Base-by-base conservation (phyloP, 2,329 filamentous ascomycete genomes). In the Microdochium trichocladiopsis region DNA sequence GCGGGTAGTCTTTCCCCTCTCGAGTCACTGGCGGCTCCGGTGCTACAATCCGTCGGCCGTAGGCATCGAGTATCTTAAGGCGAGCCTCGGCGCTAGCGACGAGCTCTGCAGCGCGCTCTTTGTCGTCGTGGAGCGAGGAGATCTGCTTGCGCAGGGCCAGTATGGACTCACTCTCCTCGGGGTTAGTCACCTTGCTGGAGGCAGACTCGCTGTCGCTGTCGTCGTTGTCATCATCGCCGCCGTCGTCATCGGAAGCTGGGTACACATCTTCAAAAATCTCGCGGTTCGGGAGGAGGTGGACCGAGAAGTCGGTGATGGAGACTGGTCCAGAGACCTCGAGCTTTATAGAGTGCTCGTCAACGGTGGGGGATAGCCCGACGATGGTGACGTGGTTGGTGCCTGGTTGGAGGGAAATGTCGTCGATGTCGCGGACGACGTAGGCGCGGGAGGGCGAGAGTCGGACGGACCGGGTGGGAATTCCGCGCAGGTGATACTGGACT, bases 371-470 rank as follows among this genome's bases (percentile, higher is more conserved):
- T 36, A 83, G 64, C 4, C 79, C 81, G 47, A 76, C 64, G 49
- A 84, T 74, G 14, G 73, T 75, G 52, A 85, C 75, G 56, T 82
- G 74, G 57, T 83, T 84, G 9, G 70, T 60, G 8, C 81, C 80
- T n/a, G 75, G 70, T 71, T 79, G 70, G 21, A 83, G 70, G 1
- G 61, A 58, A 16, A 86, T 69, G 56, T 78, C 68, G 53, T 76
- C 77, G 61, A 87, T 76, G 51, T 85, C 79, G 24, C 83, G 76
- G 12, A 79, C 73, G 25, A 87, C 66, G 48, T 84, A 82, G 1
- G 84, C 84, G 56, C 78, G 71, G 2, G 72, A 71, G 0, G 84
- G 83, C 54, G 84, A 86, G 41, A 88, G 73, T 0, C 78, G 83
- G 16, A 88, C 83, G 0, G 77, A 78, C 49, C 79, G 78, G 31